Conservation (phyloP, 768 basidiomycete species). For the Megacollybia marginata region DNA sequence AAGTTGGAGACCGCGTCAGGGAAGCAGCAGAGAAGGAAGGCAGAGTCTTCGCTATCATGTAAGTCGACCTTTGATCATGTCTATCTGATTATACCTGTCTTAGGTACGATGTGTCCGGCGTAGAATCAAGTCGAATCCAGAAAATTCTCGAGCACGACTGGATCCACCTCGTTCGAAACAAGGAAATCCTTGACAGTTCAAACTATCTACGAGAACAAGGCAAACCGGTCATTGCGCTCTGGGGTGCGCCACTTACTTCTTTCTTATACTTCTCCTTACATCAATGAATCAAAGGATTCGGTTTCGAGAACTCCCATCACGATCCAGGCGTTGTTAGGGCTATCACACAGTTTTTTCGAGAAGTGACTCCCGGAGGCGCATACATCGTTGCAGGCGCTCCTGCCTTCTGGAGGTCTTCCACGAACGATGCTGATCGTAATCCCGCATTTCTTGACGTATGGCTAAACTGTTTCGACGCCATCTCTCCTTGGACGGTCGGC, state of each 20-base stretch:
- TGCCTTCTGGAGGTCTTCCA: conserved; percentile 68
- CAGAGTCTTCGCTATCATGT: conserved; percentile 83
- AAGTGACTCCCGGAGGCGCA: conserved; percentile 61
- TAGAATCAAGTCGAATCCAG: conserved; percentile 64
- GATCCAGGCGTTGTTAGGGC: conserved; percentile 51
- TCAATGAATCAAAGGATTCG: conserved; percentile 44
- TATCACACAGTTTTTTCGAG: conserved; percentile 50
- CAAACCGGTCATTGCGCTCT: conserved; percentile 64
- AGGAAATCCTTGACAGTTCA: conserved; percentile 60
- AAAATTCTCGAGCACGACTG: conserved; percentile 65
- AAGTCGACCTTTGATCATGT: conserved; percentile 19
- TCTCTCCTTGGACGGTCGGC: conserved; percentile 81
- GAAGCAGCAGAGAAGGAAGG: conserved; percentile 78
- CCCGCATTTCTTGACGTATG: conserved; percentile 61
- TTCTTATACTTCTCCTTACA: conserved; percentile 5
- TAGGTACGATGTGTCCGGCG: conserved; percentile 82
- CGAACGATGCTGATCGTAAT: conserved; percentile 63
- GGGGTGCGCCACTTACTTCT: conserved; percentile 38
- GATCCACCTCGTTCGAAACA: conserved; percentile 57
- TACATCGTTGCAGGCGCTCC: conserved; percentile 70
- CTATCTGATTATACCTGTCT: not conserved
- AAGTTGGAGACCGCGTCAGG: conserved; percentile 62
- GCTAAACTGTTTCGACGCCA: conserved; percentile 72
- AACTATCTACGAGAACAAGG: conserved; percentile 67
- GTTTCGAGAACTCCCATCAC: conserved; percentile 55